These are phyloP conservation scores for Euphorbia neoarborescens DNA, from an alignment of 441 rosid genomes.

Conservation along the genomic window DNA sequence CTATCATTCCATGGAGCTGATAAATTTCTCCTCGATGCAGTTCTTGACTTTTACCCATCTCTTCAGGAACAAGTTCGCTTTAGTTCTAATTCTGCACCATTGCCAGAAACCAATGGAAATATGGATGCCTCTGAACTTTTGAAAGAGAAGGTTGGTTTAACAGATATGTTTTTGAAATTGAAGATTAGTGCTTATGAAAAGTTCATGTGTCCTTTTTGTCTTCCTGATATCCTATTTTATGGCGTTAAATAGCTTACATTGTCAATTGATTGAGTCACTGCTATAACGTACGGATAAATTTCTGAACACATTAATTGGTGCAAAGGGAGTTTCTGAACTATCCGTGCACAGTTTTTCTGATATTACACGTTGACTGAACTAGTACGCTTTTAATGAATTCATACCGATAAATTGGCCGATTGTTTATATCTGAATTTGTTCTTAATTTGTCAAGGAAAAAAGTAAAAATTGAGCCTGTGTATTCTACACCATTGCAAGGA, in stretches of 20 bases:
- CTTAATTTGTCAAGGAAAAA: not conserved
- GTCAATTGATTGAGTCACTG: not conserved
- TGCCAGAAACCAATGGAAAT: conserved; percentile 40
- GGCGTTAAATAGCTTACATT: not conserved
- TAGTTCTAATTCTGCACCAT: conserved; percentile 45
- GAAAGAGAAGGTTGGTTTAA: conserved; percentile 70
- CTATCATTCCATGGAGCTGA: conserved; percentile 74
- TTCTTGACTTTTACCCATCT: conserved; percentile 61
- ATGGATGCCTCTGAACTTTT: conserved; percentile 68
- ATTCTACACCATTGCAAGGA: not conserved
- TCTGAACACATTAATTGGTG: not conserved
- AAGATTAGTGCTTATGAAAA: not conserved
- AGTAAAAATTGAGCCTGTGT: not conserved
- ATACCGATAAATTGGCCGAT: not conserved
- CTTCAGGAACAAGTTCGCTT: conserved; percentile 67
- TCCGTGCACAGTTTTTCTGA: not conserved
- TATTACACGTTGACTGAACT: not conserved
- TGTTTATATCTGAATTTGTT: not conserved
- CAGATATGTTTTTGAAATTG: conserved; percentile 8
- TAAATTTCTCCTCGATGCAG: conserved; percentile 83
- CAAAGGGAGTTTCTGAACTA: not conserved
- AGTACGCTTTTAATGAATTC: not conserved
- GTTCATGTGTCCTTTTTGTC: not conserved
- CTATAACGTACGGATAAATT: not conserved
- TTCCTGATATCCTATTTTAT: not conserved